phyloP scores from a whole-genome alignment of 2,329 filamentous ascomycete genomes.

The Hirsutella thompsonii region DNA sequence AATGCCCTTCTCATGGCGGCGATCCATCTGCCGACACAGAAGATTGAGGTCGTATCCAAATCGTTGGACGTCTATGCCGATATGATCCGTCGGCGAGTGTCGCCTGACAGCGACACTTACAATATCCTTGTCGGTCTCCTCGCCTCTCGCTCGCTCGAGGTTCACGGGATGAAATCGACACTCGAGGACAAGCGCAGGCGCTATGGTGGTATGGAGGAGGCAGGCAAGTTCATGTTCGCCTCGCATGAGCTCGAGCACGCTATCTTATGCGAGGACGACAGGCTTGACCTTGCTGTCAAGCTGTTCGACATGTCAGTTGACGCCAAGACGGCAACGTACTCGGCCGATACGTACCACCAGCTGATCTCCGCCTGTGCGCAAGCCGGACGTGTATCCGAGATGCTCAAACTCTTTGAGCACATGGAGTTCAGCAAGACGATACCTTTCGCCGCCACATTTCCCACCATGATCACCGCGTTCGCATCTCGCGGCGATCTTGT shows the following conservation, averaged over 20 bases:
- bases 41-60: slow-evolving; percentile 77
- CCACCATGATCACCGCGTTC: slow-evolving; percentile 91
- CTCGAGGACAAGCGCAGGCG: slow-evolving; percentile 74
- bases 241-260: slow-evolving; percentile 81
- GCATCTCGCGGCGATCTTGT: slow-evolving; percentile 67
- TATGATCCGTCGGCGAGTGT: slow-evolving; percentile 78
- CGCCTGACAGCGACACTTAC: slow-evolving; percentile 76
- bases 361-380: slow-evolving; percentile 81
- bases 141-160: slow-evolving; percentile 67
- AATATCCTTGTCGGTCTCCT: slow-evolving; percentile 76
- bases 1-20: slow-evolving; percentile 80
- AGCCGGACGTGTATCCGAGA: slow-evolving; percentile 68
- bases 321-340: slow-evolving; percentile 51
- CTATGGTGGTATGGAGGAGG: slow-evolving; percentile 74
- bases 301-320: slow-evolving; percentile 68
- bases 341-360: slow-evolving; percentile 71
- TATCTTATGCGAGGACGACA: slow-evolving; percentile 77
- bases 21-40: slow-evolving; percentile 66
- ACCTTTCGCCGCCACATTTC: slow-evolving; percentile 73
- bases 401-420: slow-evolving; percentile 82
- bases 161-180: slow-evolving; percentile 55
- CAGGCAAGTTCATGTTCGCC: slow-evolving; percentile 75
- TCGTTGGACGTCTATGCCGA: slow-evolving; percentile 91
- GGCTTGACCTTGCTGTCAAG: slow-evolving; percentile 71
- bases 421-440: slow-evolving; percentile 70